Evolutionary conservation across 306 rosid genomes (phyloP), one percentile per base, ranked within the genome.

Genomic region (Dryas drummondii): DNA sequence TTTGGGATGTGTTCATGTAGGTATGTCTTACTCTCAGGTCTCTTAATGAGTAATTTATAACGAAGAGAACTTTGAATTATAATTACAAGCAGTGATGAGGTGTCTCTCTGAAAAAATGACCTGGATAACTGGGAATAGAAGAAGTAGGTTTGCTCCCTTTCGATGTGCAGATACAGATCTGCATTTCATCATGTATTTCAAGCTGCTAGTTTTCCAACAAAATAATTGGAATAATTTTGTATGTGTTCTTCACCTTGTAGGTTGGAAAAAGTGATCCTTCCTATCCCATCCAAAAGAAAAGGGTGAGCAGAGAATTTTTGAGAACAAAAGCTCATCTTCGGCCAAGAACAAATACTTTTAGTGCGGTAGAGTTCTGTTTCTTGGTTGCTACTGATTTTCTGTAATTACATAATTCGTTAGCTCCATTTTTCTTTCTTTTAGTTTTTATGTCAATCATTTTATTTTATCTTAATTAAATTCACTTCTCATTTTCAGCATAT

Each of bases 311-410:
- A 83, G 97, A 94, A 84, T 94, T 87, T 90, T 79, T 91, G 83
- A 91, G 98, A 80, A 94, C 96, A 19, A 91, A 91, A 80, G 97
- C 98, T 76, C 98, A 94, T 88, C 98, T 88, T 69, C 97, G 97
- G 67, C 80, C 97, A 3, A 87, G 98, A 89, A 87, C 98, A 77
- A 94, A 94, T 85, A 91, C 97, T 81, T 94, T 94, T 75, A 92
- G 98, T 66, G 98, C 97, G 64, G 98, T 94, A 94, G 78, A 86
- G 72, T 80, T 88, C 61, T 70, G 42, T 63, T 66, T 69, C 82
- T 68, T 70, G 16, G 72, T 53, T 56, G 46, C 55, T 15, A 27
- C 57, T 44, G 48, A 54, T 66, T 27, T 41, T 1, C 40, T 70
- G 32, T 41, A 5, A 45, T 14, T 51, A 7, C 50, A 46, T n/a